These are phyloP conservation scores for Pseudozyma hubeiensis DNA, from an alignment of 1,284 basidiomycete genomes.

Conservation along the genomic window DNA sequence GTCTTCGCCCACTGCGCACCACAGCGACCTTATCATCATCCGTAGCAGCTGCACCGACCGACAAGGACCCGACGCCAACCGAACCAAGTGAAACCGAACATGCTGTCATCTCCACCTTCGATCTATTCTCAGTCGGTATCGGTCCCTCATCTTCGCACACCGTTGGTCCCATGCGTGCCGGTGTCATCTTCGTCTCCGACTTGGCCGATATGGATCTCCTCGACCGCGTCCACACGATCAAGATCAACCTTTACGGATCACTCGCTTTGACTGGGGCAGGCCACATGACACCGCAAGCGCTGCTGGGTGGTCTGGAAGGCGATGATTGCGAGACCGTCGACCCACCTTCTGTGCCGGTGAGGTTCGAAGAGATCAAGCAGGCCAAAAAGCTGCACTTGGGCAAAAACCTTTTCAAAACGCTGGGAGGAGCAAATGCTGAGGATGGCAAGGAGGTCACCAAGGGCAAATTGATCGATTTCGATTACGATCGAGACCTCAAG, in stretches of 20 bases:
- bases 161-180: constrained; percentile 87
- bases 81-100: constrained; percentile 74
- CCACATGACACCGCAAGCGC: constrained; percentile 93
- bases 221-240: constrained; percentile 80
- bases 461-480: constrained; percentile 75
- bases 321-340: constrained; percentile 78
- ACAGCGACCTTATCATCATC: constrained; percentile 1
- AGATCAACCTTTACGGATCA: constrained; percentile 81
- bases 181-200: constrained; percentile 81
- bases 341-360: constrained; percentile 76
- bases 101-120: constrained; percentile 81
- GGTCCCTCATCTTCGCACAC: constrained; percentile 73
- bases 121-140: constrained; percentile 90
- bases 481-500: constrained; percentile 88
- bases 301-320: constrained; percentile 89
- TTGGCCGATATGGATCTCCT: constrained; percentile 79
- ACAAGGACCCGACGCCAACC: constrained; percentile 2
- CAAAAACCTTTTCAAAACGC: constrained; percentile 67
- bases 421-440: constrained; percentile 6
- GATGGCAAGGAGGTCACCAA: constrained; percentile 6
- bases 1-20: constrained; percentile 9
- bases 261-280: constrained; percentile 80
- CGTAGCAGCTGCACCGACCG: neutral
- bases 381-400: constrained; percentile 78
- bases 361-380: constrained; percentile 79